Conservation (phyloP, 768 basidiomycete genomes). For the Tulasnella sp. region DNA sequence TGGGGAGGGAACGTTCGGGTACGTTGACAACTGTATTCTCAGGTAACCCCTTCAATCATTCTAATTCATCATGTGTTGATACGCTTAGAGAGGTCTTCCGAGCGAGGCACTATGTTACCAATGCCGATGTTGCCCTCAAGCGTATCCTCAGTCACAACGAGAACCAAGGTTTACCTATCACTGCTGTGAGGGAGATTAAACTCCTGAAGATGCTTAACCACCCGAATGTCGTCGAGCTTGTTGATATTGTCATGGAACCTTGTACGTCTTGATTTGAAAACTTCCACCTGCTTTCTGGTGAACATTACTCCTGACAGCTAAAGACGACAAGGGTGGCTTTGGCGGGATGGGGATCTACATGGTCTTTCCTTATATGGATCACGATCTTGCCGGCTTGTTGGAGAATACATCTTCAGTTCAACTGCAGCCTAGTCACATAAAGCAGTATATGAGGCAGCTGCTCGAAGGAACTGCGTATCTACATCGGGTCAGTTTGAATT, state of each 20-base stretch:
- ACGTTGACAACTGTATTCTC: slow-evolving; percentile 26
- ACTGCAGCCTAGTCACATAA: slow-evolving; percentile 74
- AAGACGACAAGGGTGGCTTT: slow-evolving; percentile 6
- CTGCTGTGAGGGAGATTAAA: slow-evolving; percentile 93
- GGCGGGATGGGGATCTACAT: slow-evolving; percentile 48
- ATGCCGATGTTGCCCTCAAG: slow-evolving; percentile 71
- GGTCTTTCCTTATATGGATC: slow-evolving; percentile 99
- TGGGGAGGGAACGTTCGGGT: slow-evolving; percentile 97
- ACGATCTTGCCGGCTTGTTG: slow-evolving; percentile 88
- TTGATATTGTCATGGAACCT: slow-evolving; percentile 78
- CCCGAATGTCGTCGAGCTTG: slow-evolving; percentile 70
- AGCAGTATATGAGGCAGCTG: slow-evolving; percentile 91
- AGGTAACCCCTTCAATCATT: not conserved
- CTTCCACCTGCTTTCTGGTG: not conserved
- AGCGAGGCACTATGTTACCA: slow-evolving; percentile 52
- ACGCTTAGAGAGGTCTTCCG: slow-evolving; percentile 85
- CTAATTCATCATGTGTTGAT: no score
- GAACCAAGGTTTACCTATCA: slow-evolving; percentile 94
- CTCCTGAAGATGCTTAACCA: slow-evolving; percentile 86
- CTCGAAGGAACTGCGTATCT: slow-evolving; percentile 95
- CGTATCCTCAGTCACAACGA: slow-evolving; percentile 95
- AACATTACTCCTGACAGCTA: not conserved
- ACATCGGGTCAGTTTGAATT: slow-evolving; percentile 56
- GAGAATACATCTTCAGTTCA: slow-evolving; percentile 77
- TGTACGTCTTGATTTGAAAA: not conserved